Evolutionary conservation across 2,329 filamentous ascomycete genomes (phyloP).

Genomic region (Fusarium duplospermum): DNA sequence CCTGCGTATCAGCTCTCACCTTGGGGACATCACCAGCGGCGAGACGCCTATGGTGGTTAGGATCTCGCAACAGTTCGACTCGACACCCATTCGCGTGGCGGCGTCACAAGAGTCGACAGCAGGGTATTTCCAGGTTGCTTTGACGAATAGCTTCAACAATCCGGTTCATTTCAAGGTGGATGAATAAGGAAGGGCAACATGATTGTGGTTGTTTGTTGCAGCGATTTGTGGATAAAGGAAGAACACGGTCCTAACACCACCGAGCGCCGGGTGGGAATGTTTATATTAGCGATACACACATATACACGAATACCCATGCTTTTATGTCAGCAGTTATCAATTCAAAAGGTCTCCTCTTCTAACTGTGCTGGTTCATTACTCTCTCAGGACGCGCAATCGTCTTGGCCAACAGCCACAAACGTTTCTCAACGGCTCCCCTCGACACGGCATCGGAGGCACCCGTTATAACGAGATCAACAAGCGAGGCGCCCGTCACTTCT

Average conservation of each 20-base stretch:
- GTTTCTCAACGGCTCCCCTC: background rate
- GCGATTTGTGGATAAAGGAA: background rate
- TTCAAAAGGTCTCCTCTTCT: no score
- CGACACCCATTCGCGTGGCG: background rate
- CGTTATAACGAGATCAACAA: background rate
- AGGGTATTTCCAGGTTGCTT: slow-evolving; percentile 5
- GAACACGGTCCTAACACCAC: background rate
- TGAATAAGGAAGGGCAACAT: background rate
- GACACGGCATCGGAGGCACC: background rate
- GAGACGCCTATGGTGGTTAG: background rate
- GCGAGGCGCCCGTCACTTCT: background rate
- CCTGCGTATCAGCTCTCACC: slow-evolving; percentile 10
- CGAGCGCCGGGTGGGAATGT: background rate
- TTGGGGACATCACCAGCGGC: slow-evolving; percentile 12
- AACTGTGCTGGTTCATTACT: background rate
- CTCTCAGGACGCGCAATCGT: background rate
- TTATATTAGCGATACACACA: background rate
- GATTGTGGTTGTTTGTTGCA: background rate
- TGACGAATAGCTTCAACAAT: slow-evolving; percentile 7
- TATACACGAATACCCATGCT: background rate
- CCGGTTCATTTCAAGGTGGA: slow-evolving; percentile 22
- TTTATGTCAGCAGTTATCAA: background rate
- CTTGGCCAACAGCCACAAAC: background rate
- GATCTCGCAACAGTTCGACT: background rate
- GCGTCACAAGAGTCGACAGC: background rate